Base-by-base conservation (phyloP, 352 stramenopile genomes). In the Globisporangium cederbergense region DNA sequence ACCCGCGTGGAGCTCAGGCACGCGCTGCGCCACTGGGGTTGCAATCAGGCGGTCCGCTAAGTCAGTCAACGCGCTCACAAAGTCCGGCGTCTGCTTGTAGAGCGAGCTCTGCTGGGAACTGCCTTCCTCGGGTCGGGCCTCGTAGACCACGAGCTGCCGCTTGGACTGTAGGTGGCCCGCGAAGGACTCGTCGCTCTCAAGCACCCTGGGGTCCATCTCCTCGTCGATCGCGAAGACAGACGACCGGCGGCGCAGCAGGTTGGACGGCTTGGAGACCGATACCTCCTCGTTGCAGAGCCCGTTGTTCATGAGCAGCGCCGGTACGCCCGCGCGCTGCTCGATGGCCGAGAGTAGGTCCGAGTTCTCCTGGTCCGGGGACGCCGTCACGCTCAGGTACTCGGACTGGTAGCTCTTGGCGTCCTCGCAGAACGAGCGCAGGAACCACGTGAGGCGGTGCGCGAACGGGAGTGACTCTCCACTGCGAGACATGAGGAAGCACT, bases 401-500 rank as follows among this genome's bases (percentile, higher is more conserved):
- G 77, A 89, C 49, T 88, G 65, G 70, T 94, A 91, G 25, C 75
- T 73, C 25, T 63, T 75, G 3, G 76, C 83, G 62, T 84, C 73
- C 51, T 83, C 68, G 55, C 86, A 93, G 62, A 93, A 96, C n/a
- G 88, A 91, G n/a, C 85, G 74, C 42, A 97, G 68, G 45, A 96
- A 95, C 89, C 89, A 97, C 54, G 83, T 77, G 10, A 95, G 68
- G 0, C 88, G 77, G 67, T 97, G 89, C 5, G 88, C 88, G 65
- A 97, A 95, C 16, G 83, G 68, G n/a, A 96, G 74, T 13, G 85
- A 91, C 20, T 89, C 81, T 22, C 84, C 79, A 46, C 86, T 94
- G 34, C 89, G 72, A 1, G 87, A 89, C 73, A 96, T 85, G 30
- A 97, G 64, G 56, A 97, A 96, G 32, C 86, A 93, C 72, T 96